These are phyloP conservation scores for Tylopilus felleus DNA, from an alignment of 768 basidiomycete genomes.

Conservation along the genomic window DNA sequence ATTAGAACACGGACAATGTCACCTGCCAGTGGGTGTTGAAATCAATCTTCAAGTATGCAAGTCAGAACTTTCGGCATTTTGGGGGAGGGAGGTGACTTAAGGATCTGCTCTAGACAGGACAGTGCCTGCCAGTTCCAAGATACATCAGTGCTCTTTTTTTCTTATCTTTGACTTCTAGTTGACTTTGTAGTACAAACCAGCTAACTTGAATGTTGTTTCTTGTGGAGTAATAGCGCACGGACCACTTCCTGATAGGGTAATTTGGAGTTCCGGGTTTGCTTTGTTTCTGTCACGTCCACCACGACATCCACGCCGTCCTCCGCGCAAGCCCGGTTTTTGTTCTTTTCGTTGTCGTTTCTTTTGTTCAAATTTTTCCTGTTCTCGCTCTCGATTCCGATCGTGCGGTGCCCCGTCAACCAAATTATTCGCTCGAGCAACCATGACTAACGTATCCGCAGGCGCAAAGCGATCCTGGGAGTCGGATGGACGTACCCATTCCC, in stretches of 20 bases:
- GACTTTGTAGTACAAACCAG: too few species aligned
- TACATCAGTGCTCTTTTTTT: too few species aligned
- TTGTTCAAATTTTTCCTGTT: not conserved
- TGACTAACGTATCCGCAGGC: constrained; percentile 86
- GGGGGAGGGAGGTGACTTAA: too few species aligned
- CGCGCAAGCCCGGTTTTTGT: not conserved
- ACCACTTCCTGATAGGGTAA: constrained; percentile 4
- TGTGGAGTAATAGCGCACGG: constrained; percentile 3
- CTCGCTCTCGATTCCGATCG: constrained; percentile 43
- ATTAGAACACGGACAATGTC: too few species aligned
- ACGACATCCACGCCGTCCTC: too few species aligned
- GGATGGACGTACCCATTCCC: constrained; percentile 23
- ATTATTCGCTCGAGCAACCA: constrained; percentile 36
- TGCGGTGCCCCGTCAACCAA: constrained; percentile 80
- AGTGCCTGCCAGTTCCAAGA: too few species aligned
- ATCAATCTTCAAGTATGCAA: too few species aligned
- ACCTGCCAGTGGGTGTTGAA: too few species aligned
- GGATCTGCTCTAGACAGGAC: too few species aligned
- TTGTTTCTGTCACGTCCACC: not conserved
- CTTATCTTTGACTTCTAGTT: too few species aligned
- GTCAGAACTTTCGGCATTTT: too few species aligned
- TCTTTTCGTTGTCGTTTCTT: not conserved
- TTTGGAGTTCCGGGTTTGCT: not conserved
- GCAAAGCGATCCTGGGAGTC: constrained; percentile 73
- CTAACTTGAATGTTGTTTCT: too few species aligned